Conservation (phyloP, 2,329 filamentous ascomycete species). For the Phoma sp. region DNA sequence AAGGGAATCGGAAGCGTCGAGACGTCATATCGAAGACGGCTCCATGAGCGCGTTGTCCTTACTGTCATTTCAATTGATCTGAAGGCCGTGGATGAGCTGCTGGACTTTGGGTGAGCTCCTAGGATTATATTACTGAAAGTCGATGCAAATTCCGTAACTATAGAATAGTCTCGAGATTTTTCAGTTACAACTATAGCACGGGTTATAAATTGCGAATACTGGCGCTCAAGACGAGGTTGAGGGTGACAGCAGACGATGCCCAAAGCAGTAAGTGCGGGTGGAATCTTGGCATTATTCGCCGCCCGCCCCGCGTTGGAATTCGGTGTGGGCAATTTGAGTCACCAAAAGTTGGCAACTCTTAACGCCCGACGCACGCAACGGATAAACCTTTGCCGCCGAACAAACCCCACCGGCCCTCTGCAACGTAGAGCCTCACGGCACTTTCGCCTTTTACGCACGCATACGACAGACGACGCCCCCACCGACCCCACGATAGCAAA, state of each 20-base stretch:
- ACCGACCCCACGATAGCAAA: conserved; percentile 7
- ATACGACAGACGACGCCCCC: conserved; percentile 14
- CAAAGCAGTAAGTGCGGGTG: not conserved
- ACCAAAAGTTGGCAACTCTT: conserved; percentile 7
- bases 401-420: conserved; percentile 11
- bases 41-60: no score
- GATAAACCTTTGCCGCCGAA: conserved; percentile 13
- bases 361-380: conserved; percentile 12
- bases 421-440: conserved; percentile 14
- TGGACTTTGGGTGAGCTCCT: no score
- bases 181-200: no score
- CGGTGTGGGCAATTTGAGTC: conserved; percentile 19
- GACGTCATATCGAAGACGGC: no score
- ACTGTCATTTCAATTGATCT: no score
- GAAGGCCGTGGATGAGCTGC: no score
- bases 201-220: no score
- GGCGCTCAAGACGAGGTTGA: not conserved
- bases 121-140: no score
- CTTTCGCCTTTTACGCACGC: conserved; percentile 4
- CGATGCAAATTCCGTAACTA: no score
- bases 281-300: conserved; percentile 2
- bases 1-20: no score
- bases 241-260: not conserved
- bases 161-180: no score
- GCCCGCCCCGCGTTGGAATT: conserved; percentile 16